A percentile compares a stretch with the other conserved stretches of the same genome.
phyloP scores from a whole-genome alignment of 192 early-diverging fungal genomes.

The Backusella sp. region DNA sequence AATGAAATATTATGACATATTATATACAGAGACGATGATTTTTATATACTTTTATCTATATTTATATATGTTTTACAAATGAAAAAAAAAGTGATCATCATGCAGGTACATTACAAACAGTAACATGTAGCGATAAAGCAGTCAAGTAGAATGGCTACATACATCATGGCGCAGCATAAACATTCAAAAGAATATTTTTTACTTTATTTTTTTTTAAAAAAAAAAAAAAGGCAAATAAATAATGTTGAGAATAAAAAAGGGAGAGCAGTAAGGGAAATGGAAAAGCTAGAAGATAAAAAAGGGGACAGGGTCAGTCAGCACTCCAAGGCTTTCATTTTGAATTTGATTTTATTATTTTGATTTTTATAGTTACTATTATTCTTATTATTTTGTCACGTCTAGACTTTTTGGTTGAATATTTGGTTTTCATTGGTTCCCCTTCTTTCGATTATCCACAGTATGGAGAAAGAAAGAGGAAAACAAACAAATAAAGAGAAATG shows the following conservation, averaged over 20 bases:
- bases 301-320: not conserved
- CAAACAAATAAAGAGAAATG: not conserved
- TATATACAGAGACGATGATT: not conserved
- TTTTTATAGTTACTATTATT: not conserved
- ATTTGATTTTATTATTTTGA: conserved; percentile 1
- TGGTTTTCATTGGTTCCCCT: not conserved
- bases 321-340: not conserved
- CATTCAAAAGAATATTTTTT: not conserved
- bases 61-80: not conserved
- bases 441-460: not conserved
- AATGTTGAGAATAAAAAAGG: conserved; percentile 3
- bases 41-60: not conserved
- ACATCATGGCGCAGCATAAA: not conserved
- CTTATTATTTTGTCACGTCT: not conserved
- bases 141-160: not conserved
- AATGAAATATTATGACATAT: not conserved
- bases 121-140: not conserved
- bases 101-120: conserved; percentile 5
- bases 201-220: not conserved
- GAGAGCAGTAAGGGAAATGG: not conserved
- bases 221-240: not conserved
- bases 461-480: not conserved
- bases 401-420: not conserved
- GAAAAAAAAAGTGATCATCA: not conserved
- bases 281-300: not conserved